Evolutionary conservation across 352 stramenopile species (phyloP).

Genomic region (Phytophthora constricta): DNA sequence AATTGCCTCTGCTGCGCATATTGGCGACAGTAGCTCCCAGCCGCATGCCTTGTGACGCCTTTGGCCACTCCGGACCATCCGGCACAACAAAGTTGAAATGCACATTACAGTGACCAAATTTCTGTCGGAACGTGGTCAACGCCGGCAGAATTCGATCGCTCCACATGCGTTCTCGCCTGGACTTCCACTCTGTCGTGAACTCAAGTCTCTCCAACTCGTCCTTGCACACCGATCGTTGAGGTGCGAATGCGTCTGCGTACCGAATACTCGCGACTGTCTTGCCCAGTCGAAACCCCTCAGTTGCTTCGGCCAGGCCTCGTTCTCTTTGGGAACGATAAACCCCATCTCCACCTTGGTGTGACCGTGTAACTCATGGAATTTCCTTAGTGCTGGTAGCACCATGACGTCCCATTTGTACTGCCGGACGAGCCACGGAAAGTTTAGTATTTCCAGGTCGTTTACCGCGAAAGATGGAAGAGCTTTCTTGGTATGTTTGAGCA

Average conservation of each 20-base stretch:
- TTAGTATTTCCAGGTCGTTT: slow-evolving; percentile 35
- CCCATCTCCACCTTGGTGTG: slow-evolving; percentile 38
- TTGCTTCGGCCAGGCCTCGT: slow-evolving; percentile 35
- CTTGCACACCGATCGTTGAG: slow-evolving; percentile 7
- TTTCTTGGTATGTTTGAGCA: slow-evolving; percentile 21
- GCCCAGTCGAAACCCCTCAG: slow-evolving; percentile 51
- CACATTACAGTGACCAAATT: slow-evolving; percentile 38
- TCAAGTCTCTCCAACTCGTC: slow-evolving; percentile 23
- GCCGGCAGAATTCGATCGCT: slow-evolving; percentile 36
- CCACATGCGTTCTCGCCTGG: slow-evolving; percentile 19
- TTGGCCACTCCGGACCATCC: slow-evolving; percentile 19
- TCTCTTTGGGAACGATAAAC: slow-evolving; percentile 41
- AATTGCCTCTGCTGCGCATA: slow-evolving; percentile 47
- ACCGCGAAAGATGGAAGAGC: slow-evolving; percentile 30
- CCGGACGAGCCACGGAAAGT: slow-evolving; percentile 51
- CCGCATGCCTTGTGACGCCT: slow-evolving; percentile 17
- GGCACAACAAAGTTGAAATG: slow-evolving; percentile 36
- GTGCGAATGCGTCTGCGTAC: slow-evolving; percentile 21
- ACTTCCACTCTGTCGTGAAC: slow-evolving; percentile 17
- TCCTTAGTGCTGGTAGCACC: slow-evolving; percentile 46
- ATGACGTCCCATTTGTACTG: slow-evolving; percentile 46
- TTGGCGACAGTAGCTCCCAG: slow-evolving; percentile 32
- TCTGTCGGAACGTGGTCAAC: slow-evolving; percentile 17
- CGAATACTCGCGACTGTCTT: slow-evolving; percentile 52
- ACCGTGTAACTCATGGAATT: slow-evolving; percentile 40